phyloP scores from a whole-genome alignment of 176 grass and related monocot genomes.

The Puya raimondii region DNA sequence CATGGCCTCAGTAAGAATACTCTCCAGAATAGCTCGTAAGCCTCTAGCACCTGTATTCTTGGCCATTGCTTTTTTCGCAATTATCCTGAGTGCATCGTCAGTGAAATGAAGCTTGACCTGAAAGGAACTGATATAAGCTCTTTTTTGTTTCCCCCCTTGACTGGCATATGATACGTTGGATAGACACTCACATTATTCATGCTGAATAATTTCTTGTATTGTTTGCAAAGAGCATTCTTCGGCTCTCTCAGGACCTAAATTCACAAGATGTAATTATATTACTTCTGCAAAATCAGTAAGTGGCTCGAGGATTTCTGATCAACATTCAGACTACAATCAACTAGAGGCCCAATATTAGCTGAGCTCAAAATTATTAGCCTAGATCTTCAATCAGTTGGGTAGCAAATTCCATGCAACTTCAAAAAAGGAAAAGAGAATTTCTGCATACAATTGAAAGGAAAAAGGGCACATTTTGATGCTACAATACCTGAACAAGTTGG shows the following conservation, averaged over 20 bases:
- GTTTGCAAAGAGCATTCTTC: constrained; percentile 88
- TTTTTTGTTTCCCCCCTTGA: constrained; percentile 1
- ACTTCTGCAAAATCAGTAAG: constrained; percentile 13
- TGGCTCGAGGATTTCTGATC: neutral
- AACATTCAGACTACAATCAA: neutral
- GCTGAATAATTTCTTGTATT: constrained; percentile 94
- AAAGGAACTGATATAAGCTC: constrained; percentile 21
- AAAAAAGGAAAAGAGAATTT: neutral
- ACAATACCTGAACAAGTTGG: constrained; percentile 81
- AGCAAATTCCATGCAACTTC: too few relatives aligned
- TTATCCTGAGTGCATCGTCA: constrained; percentile 68
- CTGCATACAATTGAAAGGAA: neutral
- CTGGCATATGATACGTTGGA: neutral
- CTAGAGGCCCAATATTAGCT: neutral
- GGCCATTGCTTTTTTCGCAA: constrained; percentile 79
- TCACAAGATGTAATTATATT: constrained; percentile 19
- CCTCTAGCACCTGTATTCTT: constrained; percentile 93
- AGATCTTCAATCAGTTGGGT: too few relatives aligned
- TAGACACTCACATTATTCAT: constrained; percentile 86
- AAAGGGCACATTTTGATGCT: neutral
- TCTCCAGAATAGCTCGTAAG: constrained; percentile 90
- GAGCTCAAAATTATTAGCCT: too few relatives aligned
- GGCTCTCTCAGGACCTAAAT: constrained; percentile 75
- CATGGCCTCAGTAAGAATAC: constrained; percentile 96
- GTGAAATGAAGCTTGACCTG: constrained; percentile 98